Evolutionary conservation across 805 yeast species (phyloP).

Genomic region (Groenewaldozyma tartarivorans): DNA sequence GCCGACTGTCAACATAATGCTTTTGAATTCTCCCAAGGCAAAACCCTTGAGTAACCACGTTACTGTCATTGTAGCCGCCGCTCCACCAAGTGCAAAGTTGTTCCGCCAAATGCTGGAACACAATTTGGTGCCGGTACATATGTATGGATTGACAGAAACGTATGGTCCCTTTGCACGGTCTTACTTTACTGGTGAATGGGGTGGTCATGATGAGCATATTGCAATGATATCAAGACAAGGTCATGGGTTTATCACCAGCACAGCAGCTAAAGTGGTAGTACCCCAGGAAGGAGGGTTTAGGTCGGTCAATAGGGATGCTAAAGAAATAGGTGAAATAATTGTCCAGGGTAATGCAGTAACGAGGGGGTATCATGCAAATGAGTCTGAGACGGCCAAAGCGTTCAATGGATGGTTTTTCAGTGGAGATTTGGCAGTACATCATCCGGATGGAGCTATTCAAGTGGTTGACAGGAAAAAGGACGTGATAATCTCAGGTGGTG

Average conservation of each 20-base stretch:
- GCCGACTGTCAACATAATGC: constrained; percentile 29
- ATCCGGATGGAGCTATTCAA: constrained; percentile 26
- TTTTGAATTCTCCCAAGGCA: constrained; percentile 25
- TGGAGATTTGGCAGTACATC: constrained; percentile 29
- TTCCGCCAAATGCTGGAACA: constrained; percentile 25
- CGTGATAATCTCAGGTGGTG: constrained; percentile 30
- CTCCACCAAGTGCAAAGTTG: constrained; percentile 29
- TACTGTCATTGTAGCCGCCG: constrained; percentile 28
- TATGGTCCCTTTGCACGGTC: constrained; percentile 28
- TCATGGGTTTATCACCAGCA: constrained; percentile 23
- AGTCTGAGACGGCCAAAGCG: constrained; percentile 25
- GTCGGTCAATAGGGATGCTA: constrained; percentile 24
- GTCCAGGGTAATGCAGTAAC: constrained; percentile 26
- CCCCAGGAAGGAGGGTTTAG: constrained; percentile 4
- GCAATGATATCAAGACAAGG: constrained; percentile 28
- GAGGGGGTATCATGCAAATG: constrained; percentile 26
- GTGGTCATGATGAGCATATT: constrained; percentile 20
- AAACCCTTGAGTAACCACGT: constrained; percentile 19
- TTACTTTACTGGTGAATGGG: constrained; percentile 26
- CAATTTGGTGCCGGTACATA: constrained; percentile 27
- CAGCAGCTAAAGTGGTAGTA: constrained; percentile 21
- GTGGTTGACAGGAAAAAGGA: constrained; percentile 29
- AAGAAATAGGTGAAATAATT: constrained; percentile 27
- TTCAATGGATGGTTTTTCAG: constrained; percentile 27
- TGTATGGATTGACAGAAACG: constrained; percentile 30